Conservation (phyloP, 2,329 filamentous ascomycete genomes). For the Hymenoscyphus infarciens region DNA sequence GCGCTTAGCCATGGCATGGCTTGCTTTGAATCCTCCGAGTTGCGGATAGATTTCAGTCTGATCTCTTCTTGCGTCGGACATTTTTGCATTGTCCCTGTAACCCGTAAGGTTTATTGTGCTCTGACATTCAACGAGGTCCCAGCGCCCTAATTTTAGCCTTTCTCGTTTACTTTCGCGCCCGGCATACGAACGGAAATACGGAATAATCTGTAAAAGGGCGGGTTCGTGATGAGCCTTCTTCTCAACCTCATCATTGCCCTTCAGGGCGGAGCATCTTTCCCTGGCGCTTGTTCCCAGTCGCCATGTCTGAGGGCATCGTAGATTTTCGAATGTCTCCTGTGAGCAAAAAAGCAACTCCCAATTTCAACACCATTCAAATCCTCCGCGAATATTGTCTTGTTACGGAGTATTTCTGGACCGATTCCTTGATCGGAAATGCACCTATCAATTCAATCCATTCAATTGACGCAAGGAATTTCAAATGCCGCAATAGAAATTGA, state of each 20-base stretch:
- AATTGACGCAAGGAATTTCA: not conserved
- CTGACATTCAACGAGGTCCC: not conserved
- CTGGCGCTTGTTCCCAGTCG: no score
- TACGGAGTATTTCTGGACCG: not conserved
- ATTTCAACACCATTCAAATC: no score
- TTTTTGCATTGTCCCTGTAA: not conserved
- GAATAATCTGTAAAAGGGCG: no score
- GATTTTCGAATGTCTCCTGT: no score
- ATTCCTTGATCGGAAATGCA: not conserved
- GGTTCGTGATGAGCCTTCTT: not conserved
- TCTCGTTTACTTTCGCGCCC: not conserved
- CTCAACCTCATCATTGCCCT: not conserved
- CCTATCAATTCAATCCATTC: not conserved
- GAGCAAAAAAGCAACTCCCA: no score
- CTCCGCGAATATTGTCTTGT: no score
- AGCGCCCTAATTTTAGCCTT: not conserved
- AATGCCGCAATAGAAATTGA: not conserved
- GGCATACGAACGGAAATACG: not conserved
- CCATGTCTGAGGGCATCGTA: no score
- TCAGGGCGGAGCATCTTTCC: no score
- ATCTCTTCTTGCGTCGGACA: slow-evolving; percentile 1
- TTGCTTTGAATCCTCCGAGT: not conserved
- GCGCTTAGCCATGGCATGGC: not conserved
- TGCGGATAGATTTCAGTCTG: not conserved
- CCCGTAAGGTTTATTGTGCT: not conserved